Evolutionary conservation across 345 rosid genomes (phyloP), one percentile per base, ranked within the genome.

Genomic region (Psidium friedrichsthalianum): DNA sequence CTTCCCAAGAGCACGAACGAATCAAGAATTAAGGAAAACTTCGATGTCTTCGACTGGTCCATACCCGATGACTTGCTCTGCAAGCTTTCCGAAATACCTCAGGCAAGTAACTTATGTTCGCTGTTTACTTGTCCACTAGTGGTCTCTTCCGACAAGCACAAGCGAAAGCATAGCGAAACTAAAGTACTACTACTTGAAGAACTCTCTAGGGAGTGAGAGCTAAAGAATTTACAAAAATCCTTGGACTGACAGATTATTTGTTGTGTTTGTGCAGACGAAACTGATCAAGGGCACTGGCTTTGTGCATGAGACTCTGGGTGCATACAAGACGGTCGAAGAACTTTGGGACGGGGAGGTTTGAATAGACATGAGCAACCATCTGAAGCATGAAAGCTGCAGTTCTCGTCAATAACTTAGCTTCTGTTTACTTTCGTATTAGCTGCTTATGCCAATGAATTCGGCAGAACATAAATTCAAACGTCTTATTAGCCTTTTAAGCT

Each of bases 261-360:
- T 42, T 20, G 18, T 6, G 42, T 47, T 49, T 85, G 1, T 90
- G 87, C 94, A 95, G 98, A 96, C 90, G 22, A 93, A 95, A 87
- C 86, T 94, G n/a, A 11, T 95, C 78, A 88, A 91, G 84, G 98
- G 94, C 24, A 85, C 90, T 61, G 83, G 85, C 11, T 94, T 91
- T 88, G 93, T 85, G 51, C 94, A 95, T 59, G 97, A 94, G 88
- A 91, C 93, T 3, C 18, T 86, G 14, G 87, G 98, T 36, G 86
- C 90, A 2, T 95, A 94, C 85, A 94, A 85, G 92, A 90, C 88
- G 78, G 69, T 93, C 40, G 95, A 95, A 88, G 95, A 96, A 57
- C 90, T 96, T 21, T 96, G 99, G 99, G 99, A 96, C 57, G 99
- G 96, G 82, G 98, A 96, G 90, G 86, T 96, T 74, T 96, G 88